Base-by-base conservation (phyloP, 805 yeast genomes). In the Candida berthetii region DNA sequence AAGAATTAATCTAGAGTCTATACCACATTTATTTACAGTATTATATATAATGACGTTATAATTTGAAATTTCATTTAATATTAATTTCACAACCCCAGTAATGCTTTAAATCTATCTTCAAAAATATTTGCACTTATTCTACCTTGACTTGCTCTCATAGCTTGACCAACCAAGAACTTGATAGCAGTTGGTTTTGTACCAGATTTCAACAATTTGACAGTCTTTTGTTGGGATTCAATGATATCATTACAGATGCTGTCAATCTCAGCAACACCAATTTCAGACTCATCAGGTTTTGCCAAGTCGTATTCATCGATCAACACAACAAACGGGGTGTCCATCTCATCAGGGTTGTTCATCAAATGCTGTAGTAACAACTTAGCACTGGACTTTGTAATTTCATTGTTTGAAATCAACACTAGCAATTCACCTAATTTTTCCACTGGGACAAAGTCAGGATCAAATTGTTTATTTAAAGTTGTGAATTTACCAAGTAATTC, bases 111-210 rank as follows among this genome's bases (percentile, higher is more conserved):
- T 19, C 52, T 49, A 10, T 44, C 39, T 38, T 68, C 71, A 38
- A 69, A 61, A 7, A 58, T 53, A 7, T 51, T 46, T 0, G 73
- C 62, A 27, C 58, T 53, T 9, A 69, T 60, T 38, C 62, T 62
- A 1, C 97, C 97, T 49, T 80, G 84, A 2, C 87, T 76, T 42
- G 71, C 65, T 52, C 79, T 78, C 96, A 93, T 87, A 16, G 88
- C 95, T 55, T 76, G 77, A 1, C 97, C 98, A 3, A 93, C 72
- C 42, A 93, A 66, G 53, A 69, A 86, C 52, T 88, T 85, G n/a
- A 91, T 52, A 11, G 89, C 77, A 29, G 74, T 76, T 34, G 64
- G 61, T 48, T 76, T 78, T 41, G 80, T 80, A 2, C 89, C 90
- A 0, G 63, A 52, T 18, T 57, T 57, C 22, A 88, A 71, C 39